phyloP scores from a whole-genome alignment of 345 rosid species.

The Iberis pinnata region DNA sequence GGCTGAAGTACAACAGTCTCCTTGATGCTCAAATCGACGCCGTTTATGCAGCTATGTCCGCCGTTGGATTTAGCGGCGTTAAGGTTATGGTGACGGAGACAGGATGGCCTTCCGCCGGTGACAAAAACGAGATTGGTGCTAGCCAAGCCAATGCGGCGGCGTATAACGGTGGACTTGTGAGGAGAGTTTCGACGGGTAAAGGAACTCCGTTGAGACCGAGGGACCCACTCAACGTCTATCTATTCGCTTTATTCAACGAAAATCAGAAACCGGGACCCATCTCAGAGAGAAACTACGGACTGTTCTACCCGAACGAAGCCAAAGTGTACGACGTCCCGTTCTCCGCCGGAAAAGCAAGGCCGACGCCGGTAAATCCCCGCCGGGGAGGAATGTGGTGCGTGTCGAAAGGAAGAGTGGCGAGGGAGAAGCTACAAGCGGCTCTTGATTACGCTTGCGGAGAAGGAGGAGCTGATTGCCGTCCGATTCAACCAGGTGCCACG shows the following conservation, averaged over 20 bases:
- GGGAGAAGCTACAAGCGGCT: conserved; percentile 54
- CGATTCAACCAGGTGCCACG: conserved; percentile 70
- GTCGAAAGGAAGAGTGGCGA: conserved; percentile 43
- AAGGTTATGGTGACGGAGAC: conserved; percentile 73
- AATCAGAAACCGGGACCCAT: conserved; percentile 75
- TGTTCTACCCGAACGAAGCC: conserved; percentile 67
- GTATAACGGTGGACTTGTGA: conserved; percentile 74
- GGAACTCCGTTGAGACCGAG: conserved; percentile 82
- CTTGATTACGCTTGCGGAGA: conserved; percentile 84
- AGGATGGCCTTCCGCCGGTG: conserved; percentile 96
- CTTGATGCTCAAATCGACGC: conserved; percentile 91
- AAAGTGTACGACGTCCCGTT: conserved; percentile 74
- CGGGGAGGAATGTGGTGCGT: conserved; percentile 84
- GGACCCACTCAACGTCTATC: conserved; percentile 53
- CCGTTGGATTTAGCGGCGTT: conserved; percentile 52
- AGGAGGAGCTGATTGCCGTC: conserved; percentile 87
- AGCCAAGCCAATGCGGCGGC: conserved; percentile 62
- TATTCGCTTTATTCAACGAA: conserved; percentile 91
- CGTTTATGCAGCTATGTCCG: conserved; percentile 74
- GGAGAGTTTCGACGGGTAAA: conserved; percentile 48
- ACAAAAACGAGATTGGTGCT: conserved; percentile 64
- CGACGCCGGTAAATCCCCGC: conserved; percentile 25
- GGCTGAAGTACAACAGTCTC: conserved; percentile 57
- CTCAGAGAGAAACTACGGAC: conserved; percentile 84
- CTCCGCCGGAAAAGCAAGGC: background rate